Evolutionary conservation across 768 basidiomycete genomes (phyloP).

Genomic region (Podaxis sp.): DNA sequence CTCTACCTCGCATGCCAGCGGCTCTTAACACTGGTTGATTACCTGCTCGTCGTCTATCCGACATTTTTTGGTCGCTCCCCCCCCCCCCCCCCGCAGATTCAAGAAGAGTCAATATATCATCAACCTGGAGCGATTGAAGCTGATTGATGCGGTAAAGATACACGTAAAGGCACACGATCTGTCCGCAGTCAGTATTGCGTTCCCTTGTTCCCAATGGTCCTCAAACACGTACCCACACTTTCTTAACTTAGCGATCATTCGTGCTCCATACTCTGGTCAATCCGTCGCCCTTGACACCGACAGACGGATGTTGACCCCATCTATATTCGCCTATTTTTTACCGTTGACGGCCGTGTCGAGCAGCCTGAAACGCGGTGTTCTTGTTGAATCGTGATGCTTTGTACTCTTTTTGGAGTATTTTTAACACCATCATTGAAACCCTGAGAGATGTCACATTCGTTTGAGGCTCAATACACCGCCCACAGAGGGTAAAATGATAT

Average conservation of each 20-base stretch:
- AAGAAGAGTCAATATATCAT: constrained; percentile 48
- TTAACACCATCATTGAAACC: not conserved
- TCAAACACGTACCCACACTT: not conserved
- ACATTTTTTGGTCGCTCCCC: constrained; percentile 9
- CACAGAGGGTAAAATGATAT: not conserved
- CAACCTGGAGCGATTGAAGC: constrained; percentile 16
- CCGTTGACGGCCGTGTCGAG: constrained; percentile 1
- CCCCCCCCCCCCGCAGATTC: constrained; percentile 35
- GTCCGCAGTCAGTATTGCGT: not conserved
- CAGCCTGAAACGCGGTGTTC: constrained; percentile 3
- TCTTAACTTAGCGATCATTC: not conserved
- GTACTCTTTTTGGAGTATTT: constrained; percentile 5
- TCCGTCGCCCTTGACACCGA: not conserved
- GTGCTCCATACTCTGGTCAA: not conserved
- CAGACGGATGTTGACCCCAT: not conserved
- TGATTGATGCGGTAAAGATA: constrained; percentile 5
- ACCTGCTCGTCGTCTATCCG: not conserved
- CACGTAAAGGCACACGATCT: not conserved
- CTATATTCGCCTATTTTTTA: not conserved
- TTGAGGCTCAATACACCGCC: not conserved
- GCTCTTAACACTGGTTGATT: not conserved
- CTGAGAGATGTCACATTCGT: not conserved
- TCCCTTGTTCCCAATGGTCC: not conserved
- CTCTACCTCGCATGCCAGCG: not conserved
- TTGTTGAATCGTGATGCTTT: not conserved